Evolutionary conservation across 2,329 filamentous ascomycete genomes (phyloP).

Genomic region (Eurotiales sp.): DNA sequence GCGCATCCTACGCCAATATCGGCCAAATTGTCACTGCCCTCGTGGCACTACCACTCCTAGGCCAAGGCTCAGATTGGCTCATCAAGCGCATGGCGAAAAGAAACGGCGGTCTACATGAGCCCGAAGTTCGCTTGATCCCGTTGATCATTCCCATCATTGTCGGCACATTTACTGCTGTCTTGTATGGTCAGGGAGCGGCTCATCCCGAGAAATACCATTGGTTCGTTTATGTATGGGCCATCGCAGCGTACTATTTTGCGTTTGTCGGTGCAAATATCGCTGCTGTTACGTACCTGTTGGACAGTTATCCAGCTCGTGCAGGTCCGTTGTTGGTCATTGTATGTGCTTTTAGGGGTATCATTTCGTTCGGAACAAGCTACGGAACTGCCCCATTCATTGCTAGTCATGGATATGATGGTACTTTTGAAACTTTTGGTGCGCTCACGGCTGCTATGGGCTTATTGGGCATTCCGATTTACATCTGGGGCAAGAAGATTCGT

Average conservation of each 20-base stretch:
- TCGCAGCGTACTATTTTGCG: constrained; percentile 19
- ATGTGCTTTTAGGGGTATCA: constrained; percentile 44
- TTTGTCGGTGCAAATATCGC: constrained; percentile 42
- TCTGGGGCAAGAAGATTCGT: constrained; percentile 32
- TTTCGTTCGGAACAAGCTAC: constrained; percentile 43
- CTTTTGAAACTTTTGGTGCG: constrained; percentile 29
- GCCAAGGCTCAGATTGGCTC: constrained; percentile 36
- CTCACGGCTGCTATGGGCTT: constrained; percentile 28
- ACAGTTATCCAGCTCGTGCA: constrained; percentile 42
- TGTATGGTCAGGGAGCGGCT: constrained; percentile 37
- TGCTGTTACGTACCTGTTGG: constrained; percentile 44
- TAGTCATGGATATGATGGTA: constrained; percentile 29
- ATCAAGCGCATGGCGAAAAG: constrained; percentile 34
- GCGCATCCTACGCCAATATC: constrained; percentile 35
- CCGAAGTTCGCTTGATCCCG: constrained; percentile 36
- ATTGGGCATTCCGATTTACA: constrained; percentile 27
- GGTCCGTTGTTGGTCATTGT: constrained; percentile 45
- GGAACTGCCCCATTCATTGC: constrained; percentile 29
- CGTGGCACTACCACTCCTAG: constrained; percentile 37
- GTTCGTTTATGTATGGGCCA: constrained; percentile 6
- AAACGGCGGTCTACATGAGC: constrained; percentile 38
- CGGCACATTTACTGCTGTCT: constrained; percentile 34
- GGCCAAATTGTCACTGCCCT: constrained; percentile 40
- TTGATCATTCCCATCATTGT: constrained; percentile 35
- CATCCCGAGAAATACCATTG: constrained; percentile 25